Base-by-base conservation (phyloP, 2,329 filamentous ascomycete genomes). In the Hypoxylon sp. region DNA sequence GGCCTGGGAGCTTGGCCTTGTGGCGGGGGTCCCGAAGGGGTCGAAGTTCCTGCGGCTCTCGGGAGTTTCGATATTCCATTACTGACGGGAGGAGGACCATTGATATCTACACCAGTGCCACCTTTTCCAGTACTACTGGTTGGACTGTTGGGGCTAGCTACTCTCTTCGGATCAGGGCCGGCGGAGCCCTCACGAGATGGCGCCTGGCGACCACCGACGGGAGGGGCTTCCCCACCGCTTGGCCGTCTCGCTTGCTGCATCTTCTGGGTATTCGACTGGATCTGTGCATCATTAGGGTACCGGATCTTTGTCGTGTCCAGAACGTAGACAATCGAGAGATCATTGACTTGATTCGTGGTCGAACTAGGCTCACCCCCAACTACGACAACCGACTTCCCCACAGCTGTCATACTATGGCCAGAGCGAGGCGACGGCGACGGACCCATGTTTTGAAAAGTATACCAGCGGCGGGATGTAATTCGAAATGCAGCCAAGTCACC, bases 401-500 rank as follows among this genome's bases (percentile, higher is more conserved):
- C 93, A 1, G 94, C 91, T 1, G 96, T 98, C 96, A 99, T 98
- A 80, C 94, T 98, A 80, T 99, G 96, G 1, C 96, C 96, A 14
- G 95, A 98, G 67, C 96, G 88, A 33, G 96, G 91, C 2, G 95
- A 98, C 0, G 96, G 96, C 0, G 95, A 97, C 2, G 95, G 95
- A 0, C 96, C 96, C 96, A 99, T 99, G 78, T 99, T 99, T 78
- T 99, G 96, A 81, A 99, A 99, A 37, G 96, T 99, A 80, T 98
- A 99, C 96, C 96, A 99, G 66, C 96, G 89, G 72, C 93, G 90
- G 10, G 94, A 94, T 0, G 91, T 89, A 66, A 90, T 89, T 59
- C 86, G 82, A 75, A 90, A 90, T 1, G 96, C 96, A 2, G 96
- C 95, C 48, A 99, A 85, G 80, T 99, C 96, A 35, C 95, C 96